phyloP scores from a whole-genome alignment of 352 stramenopile species.

The Phytophthora fragariaefolia region DNA sequence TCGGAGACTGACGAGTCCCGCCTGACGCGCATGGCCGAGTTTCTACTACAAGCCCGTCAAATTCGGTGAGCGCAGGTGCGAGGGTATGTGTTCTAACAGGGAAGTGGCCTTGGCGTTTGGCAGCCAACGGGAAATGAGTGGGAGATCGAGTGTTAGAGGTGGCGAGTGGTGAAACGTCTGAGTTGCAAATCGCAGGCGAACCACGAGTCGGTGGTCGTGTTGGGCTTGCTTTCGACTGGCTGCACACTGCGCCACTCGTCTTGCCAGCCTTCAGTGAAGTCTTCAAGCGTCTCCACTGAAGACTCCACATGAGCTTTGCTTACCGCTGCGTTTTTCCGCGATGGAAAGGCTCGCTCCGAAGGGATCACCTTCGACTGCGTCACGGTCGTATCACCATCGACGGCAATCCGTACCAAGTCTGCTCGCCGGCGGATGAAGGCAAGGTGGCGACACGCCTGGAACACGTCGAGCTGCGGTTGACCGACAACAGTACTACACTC shows the following conservation, averaged over 20 bases:
- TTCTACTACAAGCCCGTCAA: constrained; percentile 10
- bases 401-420: background rate
- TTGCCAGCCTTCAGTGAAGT: too few species aligned
- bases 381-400: background rate
- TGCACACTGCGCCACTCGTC: background rate
- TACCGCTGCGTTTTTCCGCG: background rate
- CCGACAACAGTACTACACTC: background rate
- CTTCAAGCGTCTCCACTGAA: background rate
- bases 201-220: constrained; percentile 4
- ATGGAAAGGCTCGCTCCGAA: background rate
- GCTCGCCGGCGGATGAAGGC: background rate
- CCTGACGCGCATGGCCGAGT: constrained; percentile 16
- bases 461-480: background rate
- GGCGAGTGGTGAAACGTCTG: constrained; percentile 2
- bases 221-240: background rate
- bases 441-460: background rate
- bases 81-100: background rate
- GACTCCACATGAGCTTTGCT: too few species aligned
- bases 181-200: constrained; percentile 28
- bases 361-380: background rate
- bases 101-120: background rate
- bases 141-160: background rate
- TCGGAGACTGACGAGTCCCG: constrained; percentile 32
- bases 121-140: background rate
- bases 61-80: background rate